Percentiles rank a stretch among this genome's conserved stretches.
Conservation (phyloP, 352 stramenopile species). For the Globisporangium nunn region DNA sequence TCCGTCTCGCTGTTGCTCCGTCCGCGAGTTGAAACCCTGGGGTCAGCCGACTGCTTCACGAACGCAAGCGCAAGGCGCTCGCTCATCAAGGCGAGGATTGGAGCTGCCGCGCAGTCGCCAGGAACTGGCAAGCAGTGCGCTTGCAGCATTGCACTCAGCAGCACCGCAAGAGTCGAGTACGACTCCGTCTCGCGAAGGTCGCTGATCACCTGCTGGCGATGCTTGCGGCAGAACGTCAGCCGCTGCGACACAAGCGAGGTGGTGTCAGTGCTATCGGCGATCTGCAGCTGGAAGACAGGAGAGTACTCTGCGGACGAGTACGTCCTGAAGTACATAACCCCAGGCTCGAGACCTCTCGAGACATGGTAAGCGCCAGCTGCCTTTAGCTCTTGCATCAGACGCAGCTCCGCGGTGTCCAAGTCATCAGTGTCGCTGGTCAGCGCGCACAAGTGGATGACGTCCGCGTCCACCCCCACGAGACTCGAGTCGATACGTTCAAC, state of each 20-base stretch:
- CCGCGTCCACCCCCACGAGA: slow-evolving; percentile 18
- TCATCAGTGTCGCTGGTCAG: slow-evolving; percentile 5
- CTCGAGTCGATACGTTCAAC: slow-evolving; percentile 31
- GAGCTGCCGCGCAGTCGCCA: slow-evolving; percentile 12
- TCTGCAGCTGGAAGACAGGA: slow-evolving; percentile 23
- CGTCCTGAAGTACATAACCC: slow-evolving; percentile 24
- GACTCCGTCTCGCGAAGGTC: slow-evolving; percentile 18
- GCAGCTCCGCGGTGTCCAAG: not conserved
- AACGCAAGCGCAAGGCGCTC: slow-evolving; percentile 26
- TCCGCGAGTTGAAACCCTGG: not conserved
- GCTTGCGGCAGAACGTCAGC: slow-evolving; percentile 17
- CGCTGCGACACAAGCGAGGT: slow-evolving; percentile 5
- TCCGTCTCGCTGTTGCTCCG: not conserved
- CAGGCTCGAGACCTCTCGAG: slow-evolving; percentile 6
- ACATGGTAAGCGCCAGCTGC: slow-evolving; percentile 1
- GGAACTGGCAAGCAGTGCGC: slow-evolving; percentile 11
- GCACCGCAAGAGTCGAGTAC: slow-evolving; percentile 20
- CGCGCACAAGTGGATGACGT: slow-evolving; percentile 25
- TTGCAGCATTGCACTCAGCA: slow-evolving; percentile 26
- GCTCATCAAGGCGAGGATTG: slow-evolving; percentile 21
- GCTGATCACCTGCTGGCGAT: slow-evolving; percentile 5
- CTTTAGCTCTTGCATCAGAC: not conserved
- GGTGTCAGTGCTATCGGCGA: slow-evolving; percentile 3
- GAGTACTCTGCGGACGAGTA: slow-evolving; percentile 11
- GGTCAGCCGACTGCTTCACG: slow-evolving; percentile 6